Conservation (phyloP, 2,329 filamentous ascomycete species). For the Fusarium pseudocircinatum region DNA sequence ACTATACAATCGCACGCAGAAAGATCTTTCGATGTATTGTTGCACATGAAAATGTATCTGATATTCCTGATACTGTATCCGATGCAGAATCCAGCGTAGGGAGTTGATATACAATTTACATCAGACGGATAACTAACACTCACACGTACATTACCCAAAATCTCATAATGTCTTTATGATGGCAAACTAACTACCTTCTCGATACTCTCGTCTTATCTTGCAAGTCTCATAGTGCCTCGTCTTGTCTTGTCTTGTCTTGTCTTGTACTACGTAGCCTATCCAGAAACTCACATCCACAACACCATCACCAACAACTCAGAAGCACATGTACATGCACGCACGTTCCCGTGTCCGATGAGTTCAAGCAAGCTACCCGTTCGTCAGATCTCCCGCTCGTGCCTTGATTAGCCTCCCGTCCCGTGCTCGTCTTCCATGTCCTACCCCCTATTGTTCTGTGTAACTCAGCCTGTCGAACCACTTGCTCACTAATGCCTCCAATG, state of each 20-base stretch:
- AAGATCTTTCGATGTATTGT: constrained; percentile 4
- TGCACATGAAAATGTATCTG: not conserved
- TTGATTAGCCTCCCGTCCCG: constrained; percentile 24
- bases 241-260: not conserved
- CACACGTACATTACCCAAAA: not conserved
- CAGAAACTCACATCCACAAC: not conserved
- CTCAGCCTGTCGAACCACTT: not conserved
- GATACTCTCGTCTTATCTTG: not conserved
- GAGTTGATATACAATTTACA: not conserved
- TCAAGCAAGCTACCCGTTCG: constrained; percentile 43
- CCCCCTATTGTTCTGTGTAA: constrained; percentile 11
- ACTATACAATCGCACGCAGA: constrained; percentile 11
- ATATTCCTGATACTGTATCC: not conserved
- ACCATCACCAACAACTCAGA: constrained; percentile 24
- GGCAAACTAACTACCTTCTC: not conserved
- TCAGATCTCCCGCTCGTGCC: constrained; percentile 38
- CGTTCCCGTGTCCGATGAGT: constrained; percentile 45
- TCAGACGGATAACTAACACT: not conserved
- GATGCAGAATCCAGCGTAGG: not conserved
- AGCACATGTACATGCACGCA: constrained; percentile 33
- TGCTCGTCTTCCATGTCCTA: constrained; percentile 20
- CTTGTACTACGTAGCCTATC: constrained; percentile 3
- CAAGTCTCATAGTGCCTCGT: not conserved
- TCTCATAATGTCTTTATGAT: not conserved
- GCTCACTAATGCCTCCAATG: not conserved